Evolutionary conservation across 129 eudicot species (phyloP), one percentile per base, ranked within the genome.

Genomic region (Centella asiatica): DNA sequence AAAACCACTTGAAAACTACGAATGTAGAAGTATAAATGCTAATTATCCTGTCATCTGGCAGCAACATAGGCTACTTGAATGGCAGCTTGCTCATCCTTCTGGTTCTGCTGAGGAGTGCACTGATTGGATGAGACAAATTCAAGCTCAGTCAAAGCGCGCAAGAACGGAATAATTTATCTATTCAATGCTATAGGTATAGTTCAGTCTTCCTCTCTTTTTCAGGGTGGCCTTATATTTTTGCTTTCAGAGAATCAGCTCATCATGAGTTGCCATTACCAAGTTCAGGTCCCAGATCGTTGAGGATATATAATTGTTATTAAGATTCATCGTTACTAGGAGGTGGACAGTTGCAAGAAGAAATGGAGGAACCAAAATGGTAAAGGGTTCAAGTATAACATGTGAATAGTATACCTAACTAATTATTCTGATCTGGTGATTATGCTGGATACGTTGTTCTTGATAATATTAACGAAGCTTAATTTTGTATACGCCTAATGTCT

Each of bases 41-140:
- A 18, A 36, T 26, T 56, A 18, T 18, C 57, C 14, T 58, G 11
- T 63, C 40, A n/a, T 36, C 42, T 44, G 48, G 20, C 90, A 83
- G 92, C 85, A 74, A 69, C 70, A 81, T 61, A 86, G 81, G 49
- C 60, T 90, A 58, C 65, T 84, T 4, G 80, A 86, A 28, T 90
- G 97, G 97, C 94, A 90, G 62, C 97, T 90, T 26, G 95, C 94
- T 13, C 74, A 90, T 69, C 95, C 95, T 53, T 72, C 75, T 51
- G 87, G 83, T 31, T 68, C 78, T 29, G 75, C 78, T 1, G 87
- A 84, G 9, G 90, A 84, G 68, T 86, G 90, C 77, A 64, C 77
- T 23, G 95, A 86, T 25, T 84, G 94, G 95, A 78, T 90, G 87
- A 79, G 60, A 65, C 68, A 87, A 79, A 31, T 81, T 24, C 78